These are phyloP conservation scores for Triadica sebifera DNA, from an alignment of 345 rosid genomes.

Conservation along the genomic window DNA sequence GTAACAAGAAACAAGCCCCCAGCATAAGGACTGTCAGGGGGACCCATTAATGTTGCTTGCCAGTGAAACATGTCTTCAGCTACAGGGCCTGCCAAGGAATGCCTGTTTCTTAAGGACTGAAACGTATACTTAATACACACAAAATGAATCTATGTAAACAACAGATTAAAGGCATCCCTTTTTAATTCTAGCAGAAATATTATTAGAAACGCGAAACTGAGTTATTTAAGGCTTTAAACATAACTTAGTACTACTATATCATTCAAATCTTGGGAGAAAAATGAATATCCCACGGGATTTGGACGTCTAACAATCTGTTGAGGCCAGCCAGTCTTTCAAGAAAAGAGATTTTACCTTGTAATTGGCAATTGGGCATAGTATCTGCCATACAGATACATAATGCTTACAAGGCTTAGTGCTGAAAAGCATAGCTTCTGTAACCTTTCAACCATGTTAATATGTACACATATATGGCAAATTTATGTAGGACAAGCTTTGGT, in stretches of 20 bases:
- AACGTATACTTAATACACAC: not conserved
- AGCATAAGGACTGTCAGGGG: constrained; percentile 37
- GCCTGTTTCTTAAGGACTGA: not conserved
- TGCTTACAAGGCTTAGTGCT: not conserved
- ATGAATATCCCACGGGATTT: not conserved
- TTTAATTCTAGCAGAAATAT: not conserved
- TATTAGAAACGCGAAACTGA: not conserved
- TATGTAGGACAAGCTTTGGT: not conserved
- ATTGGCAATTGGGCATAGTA: not conserved
- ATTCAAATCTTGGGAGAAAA: not conserved
- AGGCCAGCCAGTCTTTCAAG: not conserved
- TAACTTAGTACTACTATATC: not conserved
- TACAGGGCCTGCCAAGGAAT: constrained; percentile 30
- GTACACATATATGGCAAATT: not conserved
- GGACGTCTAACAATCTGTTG: not conserved
- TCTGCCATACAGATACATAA: not conserved
- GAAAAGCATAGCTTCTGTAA: not conserved
- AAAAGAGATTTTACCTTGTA: not conserved
- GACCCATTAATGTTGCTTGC: constrained; percentile 44
- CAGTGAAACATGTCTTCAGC: constrained; percentile 44
- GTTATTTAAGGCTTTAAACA: not conserved
- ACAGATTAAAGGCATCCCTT: not conserved
- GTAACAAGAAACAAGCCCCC: constrained; percentile 39
- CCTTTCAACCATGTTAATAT: not conserved
- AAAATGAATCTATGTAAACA: not conserved